Base-by-base conservation (phyloP, 2,329 filamentous ascomycete species). In the Nemania abortiva region DNA sequence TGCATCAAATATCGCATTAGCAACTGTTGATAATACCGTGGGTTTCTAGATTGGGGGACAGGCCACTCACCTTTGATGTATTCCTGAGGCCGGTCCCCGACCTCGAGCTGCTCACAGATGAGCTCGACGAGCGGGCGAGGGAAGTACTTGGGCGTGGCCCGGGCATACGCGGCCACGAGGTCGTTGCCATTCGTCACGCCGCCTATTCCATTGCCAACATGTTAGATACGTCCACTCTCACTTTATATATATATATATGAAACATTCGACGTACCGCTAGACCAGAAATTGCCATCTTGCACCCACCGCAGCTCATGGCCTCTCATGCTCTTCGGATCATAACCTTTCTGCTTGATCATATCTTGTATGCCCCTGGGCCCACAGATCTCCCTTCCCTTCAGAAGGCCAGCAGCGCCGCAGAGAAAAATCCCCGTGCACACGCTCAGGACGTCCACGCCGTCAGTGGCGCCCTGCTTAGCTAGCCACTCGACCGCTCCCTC, bases 141-240 rank as follows among this genome's bases (percentile, higher is more conserved):
- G 73, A 86, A 85, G 63, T 81, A 81, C 63, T 80, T 79, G 45
- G 80, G 79, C 52, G 79, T 80, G 6, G 81, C 77, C 42, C 84
- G 81, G 9, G 82, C 82, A 73, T 88, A 88, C 2, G 85, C 85
- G 20, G 84, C 83, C 53, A 87, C 82, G 62, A 88, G 80, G 66
- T 88, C 87, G 71, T 88, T 87, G 37, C 86, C 86, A 69, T 88
- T 88, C 13, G 86, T 88, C 62, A 88, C 78, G 59, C 84, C 85
- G n/a, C 85, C 84, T 86, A 47, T 64, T 61, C 13, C 10, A 42
- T 59, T 6, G 13, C n/a, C 55, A 42, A 24, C 56, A 42, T n/a
- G 22, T 68, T 53, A 65, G 60, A 20, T 18, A 49, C 4, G 15
- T 31, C 27, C 18, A 15, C 18, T 5, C 49, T 20, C 27, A 13